Base-by-base conservation (phyloP, 2,329 filamentous ascomycete species). In the Trichoderma sp. region DNA sequence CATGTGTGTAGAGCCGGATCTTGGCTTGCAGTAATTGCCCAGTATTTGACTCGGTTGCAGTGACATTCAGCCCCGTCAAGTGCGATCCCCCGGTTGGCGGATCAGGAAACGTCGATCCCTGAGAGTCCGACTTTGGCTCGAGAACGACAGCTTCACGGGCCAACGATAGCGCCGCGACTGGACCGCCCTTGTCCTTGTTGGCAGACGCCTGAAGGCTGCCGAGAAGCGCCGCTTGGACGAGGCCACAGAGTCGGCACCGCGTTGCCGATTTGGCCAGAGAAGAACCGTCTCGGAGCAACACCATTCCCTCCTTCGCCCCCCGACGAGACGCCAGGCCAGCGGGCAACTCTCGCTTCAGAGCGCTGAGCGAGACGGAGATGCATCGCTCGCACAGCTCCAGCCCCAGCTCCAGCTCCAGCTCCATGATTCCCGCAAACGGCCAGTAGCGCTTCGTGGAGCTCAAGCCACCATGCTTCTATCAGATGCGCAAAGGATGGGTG, bases 71-170 rank as follows among this genome's bases (percentile, higher is more conserved):
- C n/a, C 68, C 66, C 18, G 68, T 70, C 66, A 70, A 37, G 32
- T 64, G 51, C 34, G 52, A 59, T 43, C 68, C 68, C 43, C 34
- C 66, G 7, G 65, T 46, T 26, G 68, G 58, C 30, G 52, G 26
- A n/a, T 70, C 68, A 11, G 68, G 68, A 46, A 70, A 70, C 3
- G 65, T 64, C 26, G 52, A 58, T n/a, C 68, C 68, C 11, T 56
- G 37, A 10, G 65, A 67, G 52, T 68, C 68, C 18, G 59, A 21
- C 28, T 70, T 70, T 32, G 66, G 65, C 54, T 56, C 46, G 52
- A 68, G 51, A 26, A 63, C 54, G 26, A 70, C 46, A 32, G 59
- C 39, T 59, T 68, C 59, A 14, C 32, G 28, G 5, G 49, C 58
- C 21, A 70, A 30, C 5, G 39, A 68, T 24, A 68, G 65, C 32